These are phyloP conservation scores for Fragaria vesca DNA, from an alignment of 306 rosid genomes.

Conservation along the genomic window DNA sequence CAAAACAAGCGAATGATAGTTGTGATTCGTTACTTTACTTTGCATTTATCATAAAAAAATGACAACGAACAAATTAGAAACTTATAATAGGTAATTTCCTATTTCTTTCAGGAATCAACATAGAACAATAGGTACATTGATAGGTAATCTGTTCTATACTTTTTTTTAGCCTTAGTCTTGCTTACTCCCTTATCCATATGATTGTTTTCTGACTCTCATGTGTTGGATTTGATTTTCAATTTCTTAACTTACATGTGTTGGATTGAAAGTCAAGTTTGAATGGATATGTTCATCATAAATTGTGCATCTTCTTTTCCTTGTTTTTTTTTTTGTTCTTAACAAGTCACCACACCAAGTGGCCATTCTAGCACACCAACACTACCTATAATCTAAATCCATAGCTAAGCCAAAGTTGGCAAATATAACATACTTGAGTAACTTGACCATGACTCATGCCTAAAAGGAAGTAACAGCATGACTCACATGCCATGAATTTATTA, in stretches of 20 bases:
- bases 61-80: neutral
- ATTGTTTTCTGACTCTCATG: neutral
- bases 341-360: neutral
- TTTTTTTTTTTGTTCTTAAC: neutral
- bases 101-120: neutral
- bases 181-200: neutral
- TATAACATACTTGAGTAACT: constrained; percentile 25
- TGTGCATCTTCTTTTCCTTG: neutral
- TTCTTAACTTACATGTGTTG: neutral
- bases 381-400: neutral
- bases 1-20: neutral
- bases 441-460: constrained; percentile 22
- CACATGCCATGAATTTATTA: constrained; percentile 28
- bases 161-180: neutral
- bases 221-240: neutral
- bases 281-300: neutral
- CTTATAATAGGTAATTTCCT: neutral
- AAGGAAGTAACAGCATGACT: neutral
- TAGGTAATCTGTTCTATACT: neutral
- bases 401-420: neutral
- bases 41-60: neutral
- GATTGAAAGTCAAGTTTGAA: neutral
- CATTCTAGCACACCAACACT: neutral
- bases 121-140: neutral
- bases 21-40: neutral